phyloP scores from a whole-genome alignment of 768 basidiomycete species.

The Fistulinella prunicolor region DNA sequence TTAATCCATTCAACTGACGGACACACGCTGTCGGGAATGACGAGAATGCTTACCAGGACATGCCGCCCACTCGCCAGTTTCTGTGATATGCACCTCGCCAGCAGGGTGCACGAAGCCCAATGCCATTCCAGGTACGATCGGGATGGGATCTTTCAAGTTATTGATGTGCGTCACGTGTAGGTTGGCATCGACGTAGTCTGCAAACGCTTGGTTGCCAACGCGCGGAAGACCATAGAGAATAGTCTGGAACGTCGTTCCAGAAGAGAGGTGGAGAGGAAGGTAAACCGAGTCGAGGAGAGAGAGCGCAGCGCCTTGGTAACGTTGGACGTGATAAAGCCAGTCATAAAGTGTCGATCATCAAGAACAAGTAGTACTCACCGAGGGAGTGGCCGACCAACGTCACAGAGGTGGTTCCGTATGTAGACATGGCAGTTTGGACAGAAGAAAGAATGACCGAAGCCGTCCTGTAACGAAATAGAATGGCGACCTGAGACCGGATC shows the following conservation, averaged over 20 bases:
- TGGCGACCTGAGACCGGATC: too few relatives aligned
- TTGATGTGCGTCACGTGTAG: conserved; percentile 48
- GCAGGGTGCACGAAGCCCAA: conserved; percentile 38
- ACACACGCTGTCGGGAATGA: background rate
- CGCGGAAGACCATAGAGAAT: conserved; percentile 35
- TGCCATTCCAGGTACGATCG: conserved; percentile 31
- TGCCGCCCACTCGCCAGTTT: conserved; percentile 44
- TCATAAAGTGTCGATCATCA: too few relatives aligned
- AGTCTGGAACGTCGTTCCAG: conserved; percentile 25
- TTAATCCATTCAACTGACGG: background rate
- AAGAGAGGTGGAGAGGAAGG: conserved; percentile 33
- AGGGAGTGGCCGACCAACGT: conserved; percentile 47
- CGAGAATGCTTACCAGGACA: conserved; percentile 43
- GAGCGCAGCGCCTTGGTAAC: conserved; percentile 31
- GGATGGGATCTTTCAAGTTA: conserved; percentile 43
- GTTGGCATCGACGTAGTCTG: conserved; percentile 49
- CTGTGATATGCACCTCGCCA: conserved; percentile 43
- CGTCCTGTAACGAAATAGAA: conserved; percentile 26
- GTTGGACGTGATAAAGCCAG: background rate
- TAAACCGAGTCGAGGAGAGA: conserved; percentile 36
- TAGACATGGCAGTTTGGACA: conserved; percentile 41
- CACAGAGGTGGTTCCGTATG: conserved; percentile 35
- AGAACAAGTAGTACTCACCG: conserved; percentile 19
- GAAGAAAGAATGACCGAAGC: conserved; percentile 42
- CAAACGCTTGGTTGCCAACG: conserved; percentile 57